Evolutionary conservation across 2,329 filamentous ascomycete genomes (phyloP), one percentile per base, ranked within the genome.

Genomic region (Chaetoscypha palmicola): DNA sequence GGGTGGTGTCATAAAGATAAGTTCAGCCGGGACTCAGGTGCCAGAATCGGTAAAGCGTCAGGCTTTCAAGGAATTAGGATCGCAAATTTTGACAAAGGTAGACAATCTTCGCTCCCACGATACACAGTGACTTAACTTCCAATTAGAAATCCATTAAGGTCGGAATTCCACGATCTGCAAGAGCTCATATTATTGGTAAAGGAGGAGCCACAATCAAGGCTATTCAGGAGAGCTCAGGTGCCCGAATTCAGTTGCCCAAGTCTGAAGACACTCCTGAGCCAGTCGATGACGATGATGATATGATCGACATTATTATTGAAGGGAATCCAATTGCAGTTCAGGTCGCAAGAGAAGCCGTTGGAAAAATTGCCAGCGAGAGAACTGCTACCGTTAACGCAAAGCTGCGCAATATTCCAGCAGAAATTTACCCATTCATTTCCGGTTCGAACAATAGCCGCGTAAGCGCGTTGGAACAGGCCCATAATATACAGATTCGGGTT

Each of bases 391-490:
- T 90, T 60, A 92, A 79, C 67, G 75, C 88, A 45, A 87, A 86
- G 57, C 67, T 98, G 53, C 87, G 83, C 64, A 81, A 82, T 38
- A 83, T 98, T 47, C 90, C 92, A 5, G 78, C 88, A 20, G 89
- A 95, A 62, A 94, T 92, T 66, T 98, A 92, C 67, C 91, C 91
- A 41, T 98, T 98, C 71, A 83, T 98, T 64, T 83, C 88, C 19
- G 89, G 89, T 38, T 79, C 83, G 8, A 77, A 84, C 62, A 86
- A 89, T 61, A 70, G 76, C 36, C 70, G 79, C 39, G 68, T 87
- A 43, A 73, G 77, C 52, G 74, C 76, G 28, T 72, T 95, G 41
- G 84, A 91, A 64, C 69, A 80, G 48, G 77, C 77, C 49, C 83
- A 83, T 50, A 86, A 87, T 49, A 73, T 95, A 26, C 83, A 86